Evolutionary conservation across 1,284 basidiomycete genomes (phyloP), one percentile per base, ranked within the genome.

Genomic region (Heterobasidion parviporum): DNA sequence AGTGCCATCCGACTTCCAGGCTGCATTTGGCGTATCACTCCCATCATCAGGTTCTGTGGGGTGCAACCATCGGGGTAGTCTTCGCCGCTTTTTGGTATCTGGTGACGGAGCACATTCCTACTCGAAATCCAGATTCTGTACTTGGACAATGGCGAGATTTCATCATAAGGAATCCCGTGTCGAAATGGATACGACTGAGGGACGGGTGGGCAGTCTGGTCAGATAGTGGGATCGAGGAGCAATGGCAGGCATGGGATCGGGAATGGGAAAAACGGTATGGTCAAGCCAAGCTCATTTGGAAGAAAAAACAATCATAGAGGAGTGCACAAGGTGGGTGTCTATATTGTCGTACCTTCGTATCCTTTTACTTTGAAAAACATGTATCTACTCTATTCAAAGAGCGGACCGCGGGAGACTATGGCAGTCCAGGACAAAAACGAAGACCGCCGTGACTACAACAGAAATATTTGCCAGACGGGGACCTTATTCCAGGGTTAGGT

Each of bases 151-250:
- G 75, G 1, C 81, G 86, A 50, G 63, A 69, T 15, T 73, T 72
- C 41, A 54, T 87, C 20, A 67, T 93, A 20, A 65, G 67, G 1
- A 83, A 87, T 62, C 80, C 83, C 1, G 51, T 91, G 26, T 77
- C 77, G 3, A 72, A 70, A 0, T 92, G 87, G 81, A 69, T 90
- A 36, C 79, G 84, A 41, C 70, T 94, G 36, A 76, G 88, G 51
- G 91, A 94, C 65, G 87, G 89, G 7, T 94, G 91, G 90, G 77
- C 76, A 3, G 74, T 92, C 1, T 94, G 89, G 83, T 60, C 67
- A 45, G 90, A 84, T 67, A 86, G 84, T 26, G 87, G 87, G 8
- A 74, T 77, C 20, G 86, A 87, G 64, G 70, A 65, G 26, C 85
- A 87, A 59, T 91, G 87, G 78, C 65, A 68, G 50, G 65, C 67